These are phyloP conservation scores for Mariannaea sp. DNA, from an alignment of 2,329 filamentous ascomycete species.

Conservation along the genomic window DNA sequence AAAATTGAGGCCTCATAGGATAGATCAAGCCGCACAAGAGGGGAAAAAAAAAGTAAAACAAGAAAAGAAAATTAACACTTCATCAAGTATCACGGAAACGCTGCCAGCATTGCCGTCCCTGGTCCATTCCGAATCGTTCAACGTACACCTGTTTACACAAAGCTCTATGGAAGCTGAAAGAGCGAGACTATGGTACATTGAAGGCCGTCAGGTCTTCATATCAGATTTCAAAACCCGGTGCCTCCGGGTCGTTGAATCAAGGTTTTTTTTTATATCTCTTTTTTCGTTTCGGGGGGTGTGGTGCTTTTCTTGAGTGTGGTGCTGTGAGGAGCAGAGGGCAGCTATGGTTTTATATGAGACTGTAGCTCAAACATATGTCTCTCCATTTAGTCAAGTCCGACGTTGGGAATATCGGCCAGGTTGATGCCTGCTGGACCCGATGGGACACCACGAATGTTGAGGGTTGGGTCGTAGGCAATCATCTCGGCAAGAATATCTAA, in stretches of 20 bases:
- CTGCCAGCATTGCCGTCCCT: constrained; percentile 41
- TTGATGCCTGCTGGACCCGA: constrained; percentile 46
- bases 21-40: constrained; percentile 14
- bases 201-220: constrained; percentile 40
- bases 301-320: constrained; percentile 30
- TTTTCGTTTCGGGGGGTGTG: too few relatives aligned
- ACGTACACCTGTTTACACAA: constrained; percentile 50
- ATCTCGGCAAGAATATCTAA: constrained; percentile 97
- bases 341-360: constrained; percentile 23
- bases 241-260: constrained; percentile 19
- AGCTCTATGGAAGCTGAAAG: constrained; percentile 46
- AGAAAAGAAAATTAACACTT: constrained; percentile 33
- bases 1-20: constrained; percentile 52
- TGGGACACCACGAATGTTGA: constrained; percentile 60
- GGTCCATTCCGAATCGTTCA: constrained; percentile 40
- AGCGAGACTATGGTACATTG: constrained; percentile 50
- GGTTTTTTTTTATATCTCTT: constrained; percentile 20
- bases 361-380: too few relatives aligned
- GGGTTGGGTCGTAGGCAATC: constrained; percentile 86
- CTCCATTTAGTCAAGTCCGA: constrained; percentile 57
- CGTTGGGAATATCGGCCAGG: constrained; percentile 55
- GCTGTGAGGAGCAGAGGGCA: constrained; percentile 27
- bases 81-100: constrained; percentile 40
- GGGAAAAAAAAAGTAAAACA: constrained; percentile 24
- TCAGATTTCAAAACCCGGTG: constrained; percentile 16